Conservation (phyloP, 176 grass and related monocot genomes). For the Musa beccarii region DNA sequence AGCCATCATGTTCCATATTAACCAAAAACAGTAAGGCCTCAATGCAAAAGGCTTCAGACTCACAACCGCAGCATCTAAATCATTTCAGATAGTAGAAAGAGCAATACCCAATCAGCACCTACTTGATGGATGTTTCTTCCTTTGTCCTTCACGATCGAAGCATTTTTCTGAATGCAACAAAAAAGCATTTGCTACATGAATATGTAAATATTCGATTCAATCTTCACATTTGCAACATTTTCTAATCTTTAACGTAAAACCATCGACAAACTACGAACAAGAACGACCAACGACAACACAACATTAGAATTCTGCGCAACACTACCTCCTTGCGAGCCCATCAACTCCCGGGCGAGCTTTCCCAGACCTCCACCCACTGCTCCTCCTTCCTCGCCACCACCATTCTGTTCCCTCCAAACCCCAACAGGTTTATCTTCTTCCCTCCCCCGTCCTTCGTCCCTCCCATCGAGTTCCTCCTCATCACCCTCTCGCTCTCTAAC, state of each 20-base stretch:
- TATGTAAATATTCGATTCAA: background rate
- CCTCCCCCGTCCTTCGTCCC: conserved; percentile 27
- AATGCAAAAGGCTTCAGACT: background rate
- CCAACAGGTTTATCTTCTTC: conserved; percentile 54
- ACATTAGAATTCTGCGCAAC: background rate
- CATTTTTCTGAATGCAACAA: background rate
- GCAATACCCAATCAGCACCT: too few relatives aligned
- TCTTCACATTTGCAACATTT: background rate
- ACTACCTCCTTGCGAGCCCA: background rate
- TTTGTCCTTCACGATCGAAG: too few relatives aligned
- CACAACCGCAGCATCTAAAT: background rate
- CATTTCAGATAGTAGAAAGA: background rate
- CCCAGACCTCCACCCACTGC: conserved; percentile 62
- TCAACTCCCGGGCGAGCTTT: conserved; percentile 24
- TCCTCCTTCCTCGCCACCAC: conserved; percentile 48
- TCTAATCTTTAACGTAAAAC: background rate
- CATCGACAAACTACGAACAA: background rate
- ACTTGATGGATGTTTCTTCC: too few relatives aligned
- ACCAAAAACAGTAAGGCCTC: too few relatives aligned
- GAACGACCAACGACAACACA: background rate
- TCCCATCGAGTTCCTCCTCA: conserved; percentile 72
- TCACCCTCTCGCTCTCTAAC: conserved; percentile 38
- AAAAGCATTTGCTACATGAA: background rate
- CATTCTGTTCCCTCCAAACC: conserved; percentile 82
- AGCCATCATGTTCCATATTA: too few relatives aligned